Conservation (phyloP, 1,284 basidiomycete genomes). For the Agroathelia rolfsii region DNA sequence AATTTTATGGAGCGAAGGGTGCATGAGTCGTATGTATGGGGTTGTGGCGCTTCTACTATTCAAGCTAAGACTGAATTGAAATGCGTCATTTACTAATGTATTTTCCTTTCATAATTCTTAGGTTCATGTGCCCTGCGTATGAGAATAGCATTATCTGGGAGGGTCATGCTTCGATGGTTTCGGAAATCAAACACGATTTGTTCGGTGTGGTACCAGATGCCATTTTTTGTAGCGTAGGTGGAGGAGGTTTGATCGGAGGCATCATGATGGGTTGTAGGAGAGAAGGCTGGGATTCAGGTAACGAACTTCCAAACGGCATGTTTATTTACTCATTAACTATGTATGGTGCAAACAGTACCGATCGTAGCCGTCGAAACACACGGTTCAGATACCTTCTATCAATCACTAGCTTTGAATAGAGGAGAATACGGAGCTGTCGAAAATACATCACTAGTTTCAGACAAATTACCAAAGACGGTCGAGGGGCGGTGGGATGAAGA, state of each 20-base stretch:
- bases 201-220: conserved; percentile 50
- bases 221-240: conserved; percentile 69
- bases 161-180: conserved; percentile 62
- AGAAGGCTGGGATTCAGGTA: conserved; percentile 58
- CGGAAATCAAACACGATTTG: conserved; percentile 50
- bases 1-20: too few relatives aligned
- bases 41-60: too few relatives aligned
- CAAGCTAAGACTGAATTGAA: too few relatives aligned
- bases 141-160: conserved; percentile 60
- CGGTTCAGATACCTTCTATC: conserved; percentile 65
- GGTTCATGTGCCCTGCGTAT: conserved; percentile 59
- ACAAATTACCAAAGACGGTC: too few relatives aligned
- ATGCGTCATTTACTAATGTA: too few relatives aligned
- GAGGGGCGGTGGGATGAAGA: too few relatives aligned
- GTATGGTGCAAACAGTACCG: conserved; percentile 35
- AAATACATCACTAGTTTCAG: too few relatives aligned
- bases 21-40: too few relatives aligned
- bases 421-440: conserved; percentile 24
- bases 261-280: conserved; percentile 52
- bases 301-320: conserved; percentile 2
- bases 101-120: conserved; percentile 5
- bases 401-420: conserved; percentile 52
- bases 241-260: conserved; percentile 61
- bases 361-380: conserved; percentile 57
- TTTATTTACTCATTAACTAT: conserved; percentile 4